phyloP scores from a whole-genome alignment of 495 filamentous ascomycete genomes.

The Aspergillus carlsbadensis region DNA sequence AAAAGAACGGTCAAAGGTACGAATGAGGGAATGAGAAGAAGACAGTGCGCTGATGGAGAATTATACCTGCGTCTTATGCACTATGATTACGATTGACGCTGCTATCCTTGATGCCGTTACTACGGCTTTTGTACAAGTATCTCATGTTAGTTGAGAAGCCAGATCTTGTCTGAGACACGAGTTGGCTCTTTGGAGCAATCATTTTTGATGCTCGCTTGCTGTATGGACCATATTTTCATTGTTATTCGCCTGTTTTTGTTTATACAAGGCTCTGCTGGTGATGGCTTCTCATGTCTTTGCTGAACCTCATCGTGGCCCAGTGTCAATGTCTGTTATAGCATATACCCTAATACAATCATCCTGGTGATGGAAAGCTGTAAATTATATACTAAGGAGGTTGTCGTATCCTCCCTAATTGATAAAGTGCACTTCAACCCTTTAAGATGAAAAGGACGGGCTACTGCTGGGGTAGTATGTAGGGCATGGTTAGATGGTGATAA shows the following conservation, averaged over 20 bases:
- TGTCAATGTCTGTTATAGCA: constrained; percentile 15
- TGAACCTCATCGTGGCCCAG: constrained; percentile 9
- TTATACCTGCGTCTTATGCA: constrained; percentile 14
- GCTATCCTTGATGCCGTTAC: constrained; percentile 16
- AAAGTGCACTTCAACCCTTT: no score
- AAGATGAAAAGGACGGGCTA: no score
- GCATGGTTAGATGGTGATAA: no score
- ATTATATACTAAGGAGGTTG: not conserved
- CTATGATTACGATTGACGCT: constrained; percentile 26
- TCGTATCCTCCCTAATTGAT: no score
- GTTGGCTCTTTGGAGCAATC: constrained; percentile 10
- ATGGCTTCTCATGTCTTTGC: constrained; percentile 2
- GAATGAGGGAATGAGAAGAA: not conserved
- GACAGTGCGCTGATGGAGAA: constrained; percentile 6
- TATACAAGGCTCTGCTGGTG: constrained; percentile 1
- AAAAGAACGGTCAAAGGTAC: not conserved
- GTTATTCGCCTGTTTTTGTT: constrained; percentile 9
- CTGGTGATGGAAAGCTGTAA: constrained; percentile 22
- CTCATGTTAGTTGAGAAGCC: constrained; percentile 10
- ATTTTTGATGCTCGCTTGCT: not conserved
- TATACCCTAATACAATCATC: constrained; percentile 27
- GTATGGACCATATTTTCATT: constrained; percentile 10
- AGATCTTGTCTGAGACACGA: constrained; percentile 3
- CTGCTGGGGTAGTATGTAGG: no score
- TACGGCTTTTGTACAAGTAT: constrained; percentile 25